Conservation (phyloP, 179 eudicot genomes). For the Nepenthes alata region DNA sequence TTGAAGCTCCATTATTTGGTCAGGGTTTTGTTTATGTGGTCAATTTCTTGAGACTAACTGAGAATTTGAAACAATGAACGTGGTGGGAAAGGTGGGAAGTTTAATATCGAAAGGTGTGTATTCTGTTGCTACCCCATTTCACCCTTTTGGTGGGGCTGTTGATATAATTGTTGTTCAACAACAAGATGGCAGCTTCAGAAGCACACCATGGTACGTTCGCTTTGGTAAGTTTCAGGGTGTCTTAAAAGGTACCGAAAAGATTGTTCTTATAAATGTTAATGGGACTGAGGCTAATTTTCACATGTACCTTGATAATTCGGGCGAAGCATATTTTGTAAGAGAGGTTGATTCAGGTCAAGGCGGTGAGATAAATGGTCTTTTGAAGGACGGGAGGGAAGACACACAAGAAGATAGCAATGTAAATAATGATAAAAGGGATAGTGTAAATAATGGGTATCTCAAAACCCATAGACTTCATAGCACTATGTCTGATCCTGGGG, state of each 20-base stretch:
- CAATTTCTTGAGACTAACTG: constrained; percentile 6
- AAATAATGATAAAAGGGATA: constrained; percentile 22
- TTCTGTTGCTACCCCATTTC: constrained; percentile 96
- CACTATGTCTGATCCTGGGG: constrained; percentile 28
- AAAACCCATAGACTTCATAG: constrained; percentile 25
- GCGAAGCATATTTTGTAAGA: constrained; percentile 82
- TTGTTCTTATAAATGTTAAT: constrained; percentile 67
- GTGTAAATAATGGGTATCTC: constrained; percentile 15
- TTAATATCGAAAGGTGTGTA: constrained; percentile 79
- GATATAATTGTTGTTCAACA: constrained; percentile 89
- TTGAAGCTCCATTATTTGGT: neutral
- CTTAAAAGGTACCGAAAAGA: constrained; percentile 82
- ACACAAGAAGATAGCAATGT: constrained; percentile 17
- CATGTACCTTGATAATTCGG: constrained; percentile 90
- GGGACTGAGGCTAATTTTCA: constrained; percentile 80
- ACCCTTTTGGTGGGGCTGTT: constrained; percentile 98
- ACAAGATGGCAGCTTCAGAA: constrained; percentile 77
- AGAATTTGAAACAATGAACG: constrained; percentile 46
- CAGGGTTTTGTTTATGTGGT: neutral
- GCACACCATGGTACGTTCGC: constrained; percentile 95
- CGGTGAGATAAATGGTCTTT: constrained; percentile 19
- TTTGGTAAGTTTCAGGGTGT: constrained; percentile 99
- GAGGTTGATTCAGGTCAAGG: constrained; percentile 44
- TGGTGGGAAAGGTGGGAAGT: constrained; percentile 72
- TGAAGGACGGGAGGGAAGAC: constrained; percentile 25